Evolutionary conservation across 1,284 basidiomycete genomes (phyloP), one percentile per base, ranked within the genome.

Genomic region (Irpex sp.): DNA sequence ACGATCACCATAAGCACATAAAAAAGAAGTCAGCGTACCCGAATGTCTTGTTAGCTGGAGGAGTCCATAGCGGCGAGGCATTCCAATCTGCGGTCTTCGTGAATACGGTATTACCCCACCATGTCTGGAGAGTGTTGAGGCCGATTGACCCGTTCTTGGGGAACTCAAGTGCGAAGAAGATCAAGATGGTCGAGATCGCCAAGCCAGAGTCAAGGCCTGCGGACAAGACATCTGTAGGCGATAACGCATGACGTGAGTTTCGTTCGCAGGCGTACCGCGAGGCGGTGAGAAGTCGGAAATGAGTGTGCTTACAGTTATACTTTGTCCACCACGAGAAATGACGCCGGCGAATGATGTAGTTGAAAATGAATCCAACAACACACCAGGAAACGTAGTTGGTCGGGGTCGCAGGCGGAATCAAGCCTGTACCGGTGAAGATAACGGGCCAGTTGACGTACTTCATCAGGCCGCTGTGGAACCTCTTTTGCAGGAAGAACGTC

Each of bases 181-280:
- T 81, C n/a, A 82, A 67, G 11, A 84, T 64, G 1, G 77, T 73
- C 0, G 77, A 77, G 21, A 85, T 70, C 4, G 82, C 82, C 5
- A 82, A 72, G 19, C 84, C 83, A 3, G 82, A 75, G 67, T 85
- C 84, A 19, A 85, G 75, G 0, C 81, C 85, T 21, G 84, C 85
- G 1, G 85, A 84, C 6, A 85, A 73, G 0, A 86, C 81, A 63
- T 85, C 81, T 83, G 51, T 68, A 5, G 8, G 47, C 4, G 31
- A 31, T 44, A 44, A 9, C 8, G 15, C 3, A n/a, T n/a, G 2
- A 3, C 49, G 17, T 51, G 31, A 21, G 54, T 38, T 15, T 38
- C n/a, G 47, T n/a, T 4, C 19, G 44, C 9, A 62, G 47, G 37
- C 51, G 52, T 40, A 40, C 13, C 19, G 26, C 34, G 44, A 44